Conservation (phyloP, 805 yeast species). For the Yarrowia keelungensis region DNA sequence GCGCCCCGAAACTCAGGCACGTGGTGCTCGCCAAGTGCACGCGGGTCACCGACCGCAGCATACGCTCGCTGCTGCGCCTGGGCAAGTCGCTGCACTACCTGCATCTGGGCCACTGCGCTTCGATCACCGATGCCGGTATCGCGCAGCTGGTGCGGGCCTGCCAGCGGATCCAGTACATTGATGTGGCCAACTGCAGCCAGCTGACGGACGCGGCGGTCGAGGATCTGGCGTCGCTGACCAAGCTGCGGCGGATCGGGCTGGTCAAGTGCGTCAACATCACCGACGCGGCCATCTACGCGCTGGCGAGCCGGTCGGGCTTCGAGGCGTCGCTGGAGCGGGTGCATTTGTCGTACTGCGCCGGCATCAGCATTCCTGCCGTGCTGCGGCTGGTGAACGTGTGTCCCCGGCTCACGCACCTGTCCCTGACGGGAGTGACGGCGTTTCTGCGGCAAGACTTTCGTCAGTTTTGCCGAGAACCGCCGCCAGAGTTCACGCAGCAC, state of each 20-base stretch:
- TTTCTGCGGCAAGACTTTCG: constrained; percentile 86
- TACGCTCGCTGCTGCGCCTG: constrained; percentile 71
- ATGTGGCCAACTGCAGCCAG: constrained; percentile 91
- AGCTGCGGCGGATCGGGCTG: constrained; percentile 86
- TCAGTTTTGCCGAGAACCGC: constrained; percentile 88
- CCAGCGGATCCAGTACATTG: constrained; percentile 87
- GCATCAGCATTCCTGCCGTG: constrained; percentile 79
- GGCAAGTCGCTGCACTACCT: constrained; percentile 85
- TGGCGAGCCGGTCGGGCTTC: constrained; percentile 67
- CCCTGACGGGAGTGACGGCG: constrained; percentile 90
- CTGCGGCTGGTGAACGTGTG: constrained; percentile 76
- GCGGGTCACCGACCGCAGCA: constrained; percentile 80
- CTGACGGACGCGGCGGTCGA: constrained; percentile 82
- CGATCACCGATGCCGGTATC: constrained; percentile 90
- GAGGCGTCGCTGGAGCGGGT: constrained; percentile 90
- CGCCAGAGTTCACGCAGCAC: constrained; percentile 85
- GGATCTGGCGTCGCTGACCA: constrained; percentile 77
- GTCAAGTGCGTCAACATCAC: constrained; percentile 90
- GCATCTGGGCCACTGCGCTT: constrained; percentile 92
- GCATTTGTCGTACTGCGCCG: constrained; percentile 89
- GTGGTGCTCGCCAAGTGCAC: constrained; percentile 89
- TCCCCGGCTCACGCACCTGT: constrained; percentile 85
- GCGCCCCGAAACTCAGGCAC: constrained; percentile 87
- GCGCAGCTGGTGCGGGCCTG: constrained; percentile 75
- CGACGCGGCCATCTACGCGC: constrained; percentile 76